Evolutionary conservation across 2,329 filamentous ascomycete genomes (phyloP), one percentile per base, ranked within the genome.

Genomic region (Mariannaea elegans): DNA sequence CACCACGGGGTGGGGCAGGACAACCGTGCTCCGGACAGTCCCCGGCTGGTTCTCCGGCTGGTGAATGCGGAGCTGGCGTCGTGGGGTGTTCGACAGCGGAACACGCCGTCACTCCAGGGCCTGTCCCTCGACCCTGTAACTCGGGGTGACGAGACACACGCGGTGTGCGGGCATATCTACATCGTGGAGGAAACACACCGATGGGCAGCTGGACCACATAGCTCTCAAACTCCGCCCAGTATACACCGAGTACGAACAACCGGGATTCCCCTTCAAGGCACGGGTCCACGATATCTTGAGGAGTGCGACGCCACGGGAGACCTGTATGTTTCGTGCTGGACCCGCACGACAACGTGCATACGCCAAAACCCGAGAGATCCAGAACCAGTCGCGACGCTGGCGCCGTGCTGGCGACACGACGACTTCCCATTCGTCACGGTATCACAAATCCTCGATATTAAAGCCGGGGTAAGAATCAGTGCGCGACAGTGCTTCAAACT

Each of bases 151-250:
- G 62, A 72, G 13, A 71, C 76, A 4, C 8, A 49, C 24, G 48
- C 67, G 3, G 31, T 65, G 7, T 64, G 53, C 21, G 73, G 73
- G 2, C 71, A 82, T 63, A 72, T 89, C 13, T 86, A 87, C 67
- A 69, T 89, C 19, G 77, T 83, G 29, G 83, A 87, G 62, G 87
- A 88, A 59, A 76, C 82, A 45, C 83, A 85, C 68, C 75, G 77
- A 27, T 84, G 81, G 76, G 74, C 82, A 3, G 75, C 74, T 8
- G 81, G 83, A 12, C 75, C 75, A 23, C 81, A 86, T 49, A 78
- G 72, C 59, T 76, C 69, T 44, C 71, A 65, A 53, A 72, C 57
- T 56, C 79, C 75, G 32, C 80, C 75, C 62, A 78, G 75, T 42
- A 76, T 78, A 59, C 84, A 80, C 71, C 75, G 68, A 7, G 80